A percentile compares a stretch with the other conserved stretches of the same genome.
Evolutionary conservation across 805 yeast species (phyloP).

Genomic region (Zygosaccharomyces rouxii): DNA sequence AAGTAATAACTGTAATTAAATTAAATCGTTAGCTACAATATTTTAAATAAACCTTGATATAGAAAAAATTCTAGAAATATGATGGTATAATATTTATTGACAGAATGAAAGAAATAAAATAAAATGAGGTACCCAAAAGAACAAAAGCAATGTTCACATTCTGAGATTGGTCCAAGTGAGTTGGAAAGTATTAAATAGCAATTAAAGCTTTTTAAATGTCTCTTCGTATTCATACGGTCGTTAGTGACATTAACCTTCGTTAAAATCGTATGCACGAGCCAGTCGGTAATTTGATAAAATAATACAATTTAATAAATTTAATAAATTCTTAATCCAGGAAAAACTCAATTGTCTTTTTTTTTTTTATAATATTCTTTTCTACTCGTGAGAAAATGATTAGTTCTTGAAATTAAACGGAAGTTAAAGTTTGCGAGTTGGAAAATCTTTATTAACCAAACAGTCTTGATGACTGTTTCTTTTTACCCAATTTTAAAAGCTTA

Average conservation of each 20-base stretch:
- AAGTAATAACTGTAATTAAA: not conserved
- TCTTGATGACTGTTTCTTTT: conserved; percentile 15
- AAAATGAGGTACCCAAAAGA: not conserved
- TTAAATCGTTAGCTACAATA: not conserved
- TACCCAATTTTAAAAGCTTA: conserved; percentile 12
- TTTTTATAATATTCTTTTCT: not conserved
- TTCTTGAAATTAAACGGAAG: not conserved
- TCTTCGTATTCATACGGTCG: not conserved
- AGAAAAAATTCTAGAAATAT: not conserved
- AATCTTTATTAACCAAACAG: conserved; percentile 3
- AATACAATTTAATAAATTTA: not conserved
- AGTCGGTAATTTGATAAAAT: conserved; percentile 3
- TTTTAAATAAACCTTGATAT: not conserved
- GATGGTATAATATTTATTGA: not conserved
- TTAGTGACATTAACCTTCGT: not conserved
- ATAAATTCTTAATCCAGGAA: not conserved
- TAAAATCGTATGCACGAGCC: conserved; percentile 1
- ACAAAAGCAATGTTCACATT: not conserved
- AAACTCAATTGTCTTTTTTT: not conserved
- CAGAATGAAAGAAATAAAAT: not conserved
- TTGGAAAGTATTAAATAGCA: not conserved
- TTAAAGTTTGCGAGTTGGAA: not conserved
- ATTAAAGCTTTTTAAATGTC: not conserved
- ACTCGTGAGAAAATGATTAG: not conserved
- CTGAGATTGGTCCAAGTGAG: not conserved